Evolutionary conservation across 2,329 filamentous ascomycete genomes (phyloP).

Genomic region (Dactylella cylindrospora): DNA sequence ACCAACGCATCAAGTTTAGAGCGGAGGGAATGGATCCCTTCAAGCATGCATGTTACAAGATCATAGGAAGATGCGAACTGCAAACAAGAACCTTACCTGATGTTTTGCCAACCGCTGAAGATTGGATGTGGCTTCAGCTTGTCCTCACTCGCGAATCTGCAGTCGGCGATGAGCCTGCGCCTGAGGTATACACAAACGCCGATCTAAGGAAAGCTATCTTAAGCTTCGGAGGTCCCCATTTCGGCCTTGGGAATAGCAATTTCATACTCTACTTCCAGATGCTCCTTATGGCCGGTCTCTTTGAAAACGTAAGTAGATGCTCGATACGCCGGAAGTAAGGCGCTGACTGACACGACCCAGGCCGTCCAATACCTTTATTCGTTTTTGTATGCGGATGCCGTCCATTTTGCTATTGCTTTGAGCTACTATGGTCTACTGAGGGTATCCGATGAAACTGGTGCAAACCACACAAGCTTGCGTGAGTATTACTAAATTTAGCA

Average conservation of each 20-base stretch:
- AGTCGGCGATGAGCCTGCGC: constrained; percentile 64
- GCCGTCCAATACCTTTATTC: constrained; percentile 87
- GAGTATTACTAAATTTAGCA: constrained; percentile 50
- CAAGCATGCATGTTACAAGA: constrained; percentile 95
- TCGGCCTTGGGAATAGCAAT: constrained; percentile 70
- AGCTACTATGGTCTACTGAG: constrained; percentile 86
- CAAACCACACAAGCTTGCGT: constrained; percentile 31
- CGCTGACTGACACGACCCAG: constrained; percentile 52
- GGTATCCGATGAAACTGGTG: constrained; percentile 54
- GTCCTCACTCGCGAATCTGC: constrained; percentile 68
- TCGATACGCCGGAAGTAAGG: background rate
- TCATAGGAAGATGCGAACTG: constrained; percentile 78
- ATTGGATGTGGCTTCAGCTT: constrained; percentile 73
- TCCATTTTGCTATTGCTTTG: constrained; percentile 89
- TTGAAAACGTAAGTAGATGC: constrained; percentile 61
- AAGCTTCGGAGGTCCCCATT: constrained; percentile 89
- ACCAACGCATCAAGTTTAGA: constrained; percentile 77
- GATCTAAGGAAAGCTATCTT: constrained; percentile 76
- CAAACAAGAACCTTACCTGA: constrained; percentile 65
- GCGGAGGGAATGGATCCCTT: constrained; percentile 91
- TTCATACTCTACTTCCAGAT: constrained; percentile 88
- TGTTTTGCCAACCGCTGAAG: constrained; percentile 66
- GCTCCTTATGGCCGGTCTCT: constrained; percentile 73
- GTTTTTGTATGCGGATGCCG: constrained; percentile 87
- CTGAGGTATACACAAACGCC: constrained; percentile 65